Base-by-base conservation (phyloP, 495 filamentous ascomycete species). In the Penicillium parvum region DNA sequence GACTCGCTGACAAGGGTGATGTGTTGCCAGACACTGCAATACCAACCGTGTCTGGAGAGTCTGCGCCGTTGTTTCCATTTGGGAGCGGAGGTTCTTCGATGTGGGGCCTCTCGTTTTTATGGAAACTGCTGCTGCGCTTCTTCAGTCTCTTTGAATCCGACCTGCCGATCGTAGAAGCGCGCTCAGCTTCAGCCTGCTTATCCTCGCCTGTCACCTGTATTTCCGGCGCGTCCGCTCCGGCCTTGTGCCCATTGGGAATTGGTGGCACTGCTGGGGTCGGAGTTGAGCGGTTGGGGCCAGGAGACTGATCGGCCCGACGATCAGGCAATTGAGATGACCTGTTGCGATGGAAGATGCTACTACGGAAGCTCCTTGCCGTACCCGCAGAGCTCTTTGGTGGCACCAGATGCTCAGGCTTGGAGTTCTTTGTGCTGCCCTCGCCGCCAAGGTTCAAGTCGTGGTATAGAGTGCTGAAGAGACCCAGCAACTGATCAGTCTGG, bases 391-490 rank as follows among this genome's bases (percentile, higher is more conserved):
- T 89, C 58, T 82, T 83, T 6, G 85, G 80, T 5, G 83, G 81
- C 18, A 76, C 69, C 34, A 69, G 51, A 27, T 62, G 63, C 23
- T 57, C 58, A 7, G 42, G 19, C 25, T 60, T 54, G 20, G 48
- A 30, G 11, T 21, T 50, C 20, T 55, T 52, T 8, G 49, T 30
- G 8, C 30, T 50, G 4, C 47, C 51, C 9, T 60, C 48, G 4
- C 37, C 33, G 26, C 69, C 66, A 33, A 67, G 55, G 11, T 66
- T 59, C 14, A 72, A 56, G 20, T 81, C 74, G 6, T 77, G 82
- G 62, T 96, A 96, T 7, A 96, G 65, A 44, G 82, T 72, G 7
- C 77, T 74, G 51, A 91, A 97, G 4, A 97, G 69, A n/a, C 78
- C 76, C 18, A 97, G 69, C 18, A 98, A 73, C 49, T 94, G 84